Conservation (phyloP, 441 rosid genomes). For the Populus hybrid region DNA sequence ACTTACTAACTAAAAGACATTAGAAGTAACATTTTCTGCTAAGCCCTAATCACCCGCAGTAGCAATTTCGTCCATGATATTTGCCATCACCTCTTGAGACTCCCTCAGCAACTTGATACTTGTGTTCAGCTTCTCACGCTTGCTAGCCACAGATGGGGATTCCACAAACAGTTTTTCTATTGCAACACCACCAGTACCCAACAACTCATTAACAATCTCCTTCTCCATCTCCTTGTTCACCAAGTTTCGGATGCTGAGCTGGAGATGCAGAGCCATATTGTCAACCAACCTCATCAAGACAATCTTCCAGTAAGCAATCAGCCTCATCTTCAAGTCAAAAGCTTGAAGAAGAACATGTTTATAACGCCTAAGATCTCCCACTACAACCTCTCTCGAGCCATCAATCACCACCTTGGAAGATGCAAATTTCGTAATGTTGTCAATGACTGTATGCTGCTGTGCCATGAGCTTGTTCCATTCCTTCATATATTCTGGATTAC, state of each 20-base stretch:
- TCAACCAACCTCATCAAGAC: slow-evolving; percentile 44
- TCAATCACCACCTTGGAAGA: no score
- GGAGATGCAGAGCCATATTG: slow-evolving; percentile 28
- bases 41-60: no score
- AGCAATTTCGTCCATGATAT: slow-evolving; percentile 26
- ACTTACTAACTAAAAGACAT: no score
- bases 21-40: no score
- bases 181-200: slow-evolving; percentile 23
- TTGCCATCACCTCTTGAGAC: slow-evolving; percentile 32
- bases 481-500: slow-evolving; percentile 34
- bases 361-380: no score
- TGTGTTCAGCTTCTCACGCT: slow-evolving; percentile 42
- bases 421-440: no score
- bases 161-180: slow-evolving; percentile 35
- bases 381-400: no score
- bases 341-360: slow-evolving; percentile 25
- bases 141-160: slow-evolving; percentile 18
- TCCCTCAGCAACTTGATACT: slow-evolving; percentile 38
- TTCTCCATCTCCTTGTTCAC: slow-evolving; percentile 35
- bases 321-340: slow-evolving; percentile 40
- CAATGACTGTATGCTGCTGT: no score
- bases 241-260: slow-evolving; percentile 18
- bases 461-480: slow-evolving; percentile 23
- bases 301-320: slow-evolving; percentile 24
- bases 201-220: slow-evolving; percentile 19